Evolutionary conservation across 495 filamentous ascomycete species (phyloP).

Genomic region (Penicillium bialowiezense): DNA sequence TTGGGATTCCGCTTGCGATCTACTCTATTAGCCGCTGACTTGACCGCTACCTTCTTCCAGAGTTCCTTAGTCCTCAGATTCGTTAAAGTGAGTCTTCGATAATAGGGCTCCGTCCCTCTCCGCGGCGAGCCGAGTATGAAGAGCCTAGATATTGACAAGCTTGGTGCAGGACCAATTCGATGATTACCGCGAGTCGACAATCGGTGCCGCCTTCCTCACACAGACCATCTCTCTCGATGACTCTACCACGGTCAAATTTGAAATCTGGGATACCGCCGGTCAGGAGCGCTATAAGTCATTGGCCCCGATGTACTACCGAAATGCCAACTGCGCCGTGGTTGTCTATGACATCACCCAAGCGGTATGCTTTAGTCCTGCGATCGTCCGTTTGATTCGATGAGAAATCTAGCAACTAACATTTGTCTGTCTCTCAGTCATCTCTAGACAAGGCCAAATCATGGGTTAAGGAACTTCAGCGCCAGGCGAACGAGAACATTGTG

Average conservation of each 20-base stretch:
- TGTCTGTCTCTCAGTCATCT: conserved; percentile 61
- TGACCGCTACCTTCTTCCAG: conserved; percentile 47
- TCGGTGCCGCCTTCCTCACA: conserved; percentile 97
- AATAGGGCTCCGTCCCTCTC: background rate
- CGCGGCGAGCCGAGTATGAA: background rate
- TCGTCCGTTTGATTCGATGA: background rate
- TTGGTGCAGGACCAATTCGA: conserved; percentile 91
- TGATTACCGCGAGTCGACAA: conserved; percentile 98
- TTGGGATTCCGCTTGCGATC: conserved; percentile 27
- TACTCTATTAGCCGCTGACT: conserved; percentile 31
- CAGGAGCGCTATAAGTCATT: conserved; percentile 98
- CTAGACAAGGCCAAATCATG: conserved; percentile 98
- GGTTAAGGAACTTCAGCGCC: conserved; percentile 98
- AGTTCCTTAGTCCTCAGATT: conserved; percentile 97
- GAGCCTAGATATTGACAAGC: conserved; percentile 7
- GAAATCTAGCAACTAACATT: conserved; percentile 2
- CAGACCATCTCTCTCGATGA: conserved; percentile 98
- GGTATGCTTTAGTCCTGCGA: conserved; percentile 50
- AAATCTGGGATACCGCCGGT: conserved; percentile 99
- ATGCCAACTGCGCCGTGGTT: conserved; percentile 97
- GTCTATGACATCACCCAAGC: conserved; percentile 99
- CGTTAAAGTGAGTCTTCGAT: conserved; percentile 70
- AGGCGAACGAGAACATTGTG: conserved; percentile 99
- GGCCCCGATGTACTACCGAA: conserved; percentile 98
- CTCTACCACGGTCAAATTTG: conserved; percentile 97